Evolutionary conservation across 768 basidiomycete genomes (phyloP).

Genomic region (Xerocomus brunneocitrinus): DNA sequence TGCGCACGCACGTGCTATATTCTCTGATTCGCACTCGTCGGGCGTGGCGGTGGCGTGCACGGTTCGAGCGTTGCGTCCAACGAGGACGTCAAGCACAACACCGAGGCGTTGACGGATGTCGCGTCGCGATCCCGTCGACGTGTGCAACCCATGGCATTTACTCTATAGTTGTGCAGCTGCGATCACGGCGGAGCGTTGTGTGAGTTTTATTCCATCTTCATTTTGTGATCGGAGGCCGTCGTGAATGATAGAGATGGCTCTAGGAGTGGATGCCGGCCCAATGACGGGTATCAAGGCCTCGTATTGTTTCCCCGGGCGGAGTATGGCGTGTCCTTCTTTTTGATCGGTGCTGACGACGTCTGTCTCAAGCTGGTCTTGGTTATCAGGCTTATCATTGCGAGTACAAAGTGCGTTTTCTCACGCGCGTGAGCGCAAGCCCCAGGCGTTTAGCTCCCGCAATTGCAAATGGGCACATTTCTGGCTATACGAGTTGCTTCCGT

Average conservation of each 20-base stretch:
- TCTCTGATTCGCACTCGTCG: constrained; percentile 44
- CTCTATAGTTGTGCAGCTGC: constrained; percentile 51
- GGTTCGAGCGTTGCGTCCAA: constrained; percentile 33
- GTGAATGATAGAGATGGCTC: constrained; percentile 29
- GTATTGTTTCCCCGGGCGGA: constrained; percentile 44
- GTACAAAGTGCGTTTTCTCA: not conserved
- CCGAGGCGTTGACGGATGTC: constrained; percentile 43
- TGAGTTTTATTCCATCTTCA: constrained; percentile 19
- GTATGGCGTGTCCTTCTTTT: constrained; percentile 11
- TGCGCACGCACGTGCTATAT: constrained; percentile 25
- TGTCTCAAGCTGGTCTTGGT: not conserved
- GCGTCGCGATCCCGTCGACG: constrained; percentile 47
- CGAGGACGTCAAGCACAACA: constrained; percentile 49
- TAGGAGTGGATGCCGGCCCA: constrained; percentile 43
- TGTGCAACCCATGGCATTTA: not conserved
- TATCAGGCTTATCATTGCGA: not conserved
- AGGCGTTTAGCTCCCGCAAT: not conserved
- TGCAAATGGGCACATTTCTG: not conserved
- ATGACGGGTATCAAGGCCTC: constrained; percentile 53
- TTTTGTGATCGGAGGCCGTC: not conserved
- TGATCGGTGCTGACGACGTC: not conserved
- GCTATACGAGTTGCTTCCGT: not conserved
- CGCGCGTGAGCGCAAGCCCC: not conserved
- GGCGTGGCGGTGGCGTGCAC: constrained; percentile 64
- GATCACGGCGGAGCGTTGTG: constrained; percentile 58